phyloP scores from a whole-genome alignment of 371 early-diverging fungal species.

The Apophysomyces variabilis region DNA sequence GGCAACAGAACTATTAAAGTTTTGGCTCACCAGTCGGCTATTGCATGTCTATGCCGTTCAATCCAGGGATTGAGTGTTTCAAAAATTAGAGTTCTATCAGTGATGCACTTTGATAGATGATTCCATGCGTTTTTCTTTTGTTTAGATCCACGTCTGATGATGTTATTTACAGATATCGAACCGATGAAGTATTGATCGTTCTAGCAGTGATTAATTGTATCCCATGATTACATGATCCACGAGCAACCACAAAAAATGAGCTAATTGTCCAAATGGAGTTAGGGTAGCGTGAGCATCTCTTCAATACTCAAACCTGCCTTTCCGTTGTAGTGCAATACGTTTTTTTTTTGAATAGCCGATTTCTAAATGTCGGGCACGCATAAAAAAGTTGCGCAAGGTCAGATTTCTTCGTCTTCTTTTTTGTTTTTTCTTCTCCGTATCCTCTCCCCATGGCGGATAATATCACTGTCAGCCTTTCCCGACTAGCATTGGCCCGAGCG shows the following conservation, averaged over 20 bases:
- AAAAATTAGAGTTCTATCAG: neutral
- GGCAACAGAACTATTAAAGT: too few relatives aligned
- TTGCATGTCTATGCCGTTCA: too few relatives aligned
- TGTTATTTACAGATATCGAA: too few relatives aligned
- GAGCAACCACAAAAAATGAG: constrained; percentile 4
- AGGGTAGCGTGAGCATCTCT: constrained; percentile 3
- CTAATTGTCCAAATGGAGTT: constrained; percentile 3
- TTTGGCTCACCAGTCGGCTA: too few relatives aligned
- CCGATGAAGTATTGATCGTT: too few relatives aligned
- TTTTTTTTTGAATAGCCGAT: constrained; percentile 10
- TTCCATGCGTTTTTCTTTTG: neutral
- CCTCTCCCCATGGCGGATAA: constrained; percentile 17
- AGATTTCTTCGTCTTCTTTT: neutral
- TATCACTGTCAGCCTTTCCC: constrained; percentile 28
- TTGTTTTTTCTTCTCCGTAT: neutral
- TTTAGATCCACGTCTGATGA: too few relatives aligned
- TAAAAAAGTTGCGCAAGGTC: neutral
- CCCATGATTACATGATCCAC: neutral
- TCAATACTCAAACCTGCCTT: constrained; percentile 4
- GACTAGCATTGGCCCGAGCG: constrained; percentile 32
- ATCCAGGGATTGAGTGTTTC: neutral
- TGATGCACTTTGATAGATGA: too few relatives aligned
- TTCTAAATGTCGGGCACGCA: constrained; percentile 8
- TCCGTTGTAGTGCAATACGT: neutral
- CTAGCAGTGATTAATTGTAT: neutral